Conservation (phyloP, 345 rosid genomes). For the Laguncularia racemosa region DNA sequence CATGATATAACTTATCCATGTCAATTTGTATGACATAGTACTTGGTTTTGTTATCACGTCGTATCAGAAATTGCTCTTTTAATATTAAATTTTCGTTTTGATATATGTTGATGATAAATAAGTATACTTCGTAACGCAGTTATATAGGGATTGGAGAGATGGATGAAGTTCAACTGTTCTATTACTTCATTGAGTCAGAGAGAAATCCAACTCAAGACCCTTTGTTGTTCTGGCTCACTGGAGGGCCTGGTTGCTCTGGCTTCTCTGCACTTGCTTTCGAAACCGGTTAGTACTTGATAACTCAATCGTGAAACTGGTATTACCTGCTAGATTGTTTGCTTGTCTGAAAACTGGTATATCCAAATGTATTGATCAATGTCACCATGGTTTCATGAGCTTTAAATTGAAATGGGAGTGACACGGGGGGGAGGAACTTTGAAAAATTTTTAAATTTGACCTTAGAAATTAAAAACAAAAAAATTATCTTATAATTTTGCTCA, state of each 20-base stretch:
- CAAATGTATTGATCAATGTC: no score
- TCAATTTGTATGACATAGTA: no score
- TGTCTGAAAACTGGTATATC: no score
- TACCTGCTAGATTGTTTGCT: neutral
- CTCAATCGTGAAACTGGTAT: neutral
- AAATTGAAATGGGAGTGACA: no score
- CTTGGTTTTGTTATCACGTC: no score
- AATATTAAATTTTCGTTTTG: neutral
- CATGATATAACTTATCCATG: no score
- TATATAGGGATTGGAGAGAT: constrained; percentile 24
- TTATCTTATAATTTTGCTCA: no score
- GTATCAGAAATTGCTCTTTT: no score
- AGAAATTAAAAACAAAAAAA: no score
- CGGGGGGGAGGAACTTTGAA: no score
- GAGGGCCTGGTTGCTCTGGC: constrained; percentile 39
- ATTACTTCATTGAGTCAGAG: constrained; percentile 34
- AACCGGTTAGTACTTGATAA: constrained; percentile 21
- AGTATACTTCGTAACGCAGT: constrained; percentile 6
- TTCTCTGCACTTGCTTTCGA: constrained; percentile 33
- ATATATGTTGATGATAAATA: neutral
- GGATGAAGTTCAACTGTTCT: constrained; percentile 30
- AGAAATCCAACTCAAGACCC: constrained; percentile 27
- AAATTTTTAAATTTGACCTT: no score
- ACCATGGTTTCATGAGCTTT: no score
- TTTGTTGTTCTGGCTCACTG: constrained; percentile 34